Percentiles rank a stretch among this genome's conserved stretches.
phyloP scores from a whole-genome alignment of 2,329 filamentous ascomycete species.

The Colletotrichum agaves region DNA sequence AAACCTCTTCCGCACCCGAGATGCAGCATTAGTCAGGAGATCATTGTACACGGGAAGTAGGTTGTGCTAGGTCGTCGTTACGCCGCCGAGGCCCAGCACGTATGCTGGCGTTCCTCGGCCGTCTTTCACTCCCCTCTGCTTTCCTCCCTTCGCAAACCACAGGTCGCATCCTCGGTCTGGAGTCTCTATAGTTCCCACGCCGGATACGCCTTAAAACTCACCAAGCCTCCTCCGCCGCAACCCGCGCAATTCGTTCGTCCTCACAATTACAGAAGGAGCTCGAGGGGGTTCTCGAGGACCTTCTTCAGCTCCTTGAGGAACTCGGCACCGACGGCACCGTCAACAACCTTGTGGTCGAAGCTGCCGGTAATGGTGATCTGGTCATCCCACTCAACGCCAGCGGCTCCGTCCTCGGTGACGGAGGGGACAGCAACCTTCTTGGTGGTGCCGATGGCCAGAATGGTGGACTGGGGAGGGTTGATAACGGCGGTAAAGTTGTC shows the following conservation, averaged over 20 bases:
- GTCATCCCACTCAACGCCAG: conserved; percentile 88
- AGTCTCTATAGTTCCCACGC: conserved; percentile 31
- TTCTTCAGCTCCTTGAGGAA: conserved; percentile 98
- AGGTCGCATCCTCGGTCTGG: conserved; percentile 30
- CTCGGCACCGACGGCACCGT: conserved; percentile 94
- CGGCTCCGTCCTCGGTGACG: conserved; percentile 78
- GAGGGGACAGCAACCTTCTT: conserved; percentile 90
- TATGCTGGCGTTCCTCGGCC: conserved; percentile 28
- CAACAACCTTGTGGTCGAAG: conserved; percentile 99
- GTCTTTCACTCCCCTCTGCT: conserved; percentile 31
- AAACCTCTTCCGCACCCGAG: conserved; percentile 44
- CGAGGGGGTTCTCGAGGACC: conserved; percentile 95
- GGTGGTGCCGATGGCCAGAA: conserved; percentile 93
- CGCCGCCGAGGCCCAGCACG: conserved; percentile 18
- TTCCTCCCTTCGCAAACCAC: conserved; percentile 28
- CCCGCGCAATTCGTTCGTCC: neutral
- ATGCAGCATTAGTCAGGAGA: conserved; percentile 53
- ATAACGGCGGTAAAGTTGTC: conserved; percentile 98
- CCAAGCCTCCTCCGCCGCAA: conserved; percentile 26
- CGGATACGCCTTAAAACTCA: conserved; percentile 31
- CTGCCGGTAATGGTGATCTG: conserved; percentile 94
- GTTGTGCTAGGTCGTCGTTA: conserved; percentile 43
- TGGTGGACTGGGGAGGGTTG: conserved; percentile 97
- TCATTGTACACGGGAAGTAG: conserved; percentile 55
- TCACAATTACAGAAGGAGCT: conserved; percentile 81